Evolutionary conservation across 768 basidiomycete genomes (phyloP).

Genomic region (Mycena olivaceomarginata): DNA sequence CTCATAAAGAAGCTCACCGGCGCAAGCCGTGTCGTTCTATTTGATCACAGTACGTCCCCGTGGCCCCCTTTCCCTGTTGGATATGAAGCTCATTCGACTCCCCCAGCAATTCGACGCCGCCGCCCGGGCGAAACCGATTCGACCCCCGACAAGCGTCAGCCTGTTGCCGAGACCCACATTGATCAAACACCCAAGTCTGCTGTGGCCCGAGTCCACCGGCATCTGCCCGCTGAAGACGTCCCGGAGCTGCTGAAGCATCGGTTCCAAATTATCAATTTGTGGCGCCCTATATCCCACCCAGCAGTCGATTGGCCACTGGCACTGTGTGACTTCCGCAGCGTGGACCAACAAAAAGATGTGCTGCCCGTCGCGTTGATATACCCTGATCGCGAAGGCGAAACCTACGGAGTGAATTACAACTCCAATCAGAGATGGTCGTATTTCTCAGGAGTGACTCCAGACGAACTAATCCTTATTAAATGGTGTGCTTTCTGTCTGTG

Average conservation of each 20-base stretch:
- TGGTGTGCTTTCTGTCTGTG: constrained; percentile 58
- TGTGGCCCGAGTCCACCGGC: constrained; percentile 67
- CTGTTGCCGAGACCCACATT: constrained; percentile 67
- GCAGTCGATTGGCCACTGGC: constrained; percentile 72
- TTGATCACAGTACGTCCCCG: constrained; percentile 74
- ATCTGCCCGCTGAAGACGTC: constrained; percentile 68
- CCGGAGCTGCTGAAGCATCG: constrained; percentile 66
- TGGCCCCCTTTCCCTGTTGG: neutral
- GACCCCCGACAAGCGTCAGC: constrained; percentile 63
- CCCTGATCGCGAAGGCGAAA: constrained; percentile 73
- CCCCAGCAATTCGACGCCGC: constrained; percentile 66
- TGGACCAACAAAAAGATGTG: constrained; percentile 64
- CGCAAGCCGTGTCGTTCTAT: constrained; percentile 75
- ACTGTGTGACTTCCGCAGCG: constrained; percentile 70
- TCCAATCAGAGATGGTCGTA: constrained; percentile 73
- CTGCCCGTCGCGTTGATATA: constrained; percentile 67
- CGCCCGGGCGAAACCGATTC: constrained; percentile 60
- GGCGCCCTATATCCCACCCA: constrained; percentile 71
- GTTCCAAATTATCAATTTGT: constrained; percentile 78
- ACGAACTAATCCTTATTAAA: constrained; percentile 55
- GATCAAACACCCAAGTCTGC: constrained; percentile 71
- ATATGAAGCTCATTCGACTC: neutral
- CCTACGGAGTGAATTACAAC: constrained; percentile 66
- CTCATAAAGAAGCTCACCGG: constrained; percentile 77
- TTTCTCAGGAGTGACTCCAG: constrained; percentile 28